Evolutionary conservation across 352 stramenopile species (phyloP).

Genomic region (Saprolegnia diclina): DNA sequence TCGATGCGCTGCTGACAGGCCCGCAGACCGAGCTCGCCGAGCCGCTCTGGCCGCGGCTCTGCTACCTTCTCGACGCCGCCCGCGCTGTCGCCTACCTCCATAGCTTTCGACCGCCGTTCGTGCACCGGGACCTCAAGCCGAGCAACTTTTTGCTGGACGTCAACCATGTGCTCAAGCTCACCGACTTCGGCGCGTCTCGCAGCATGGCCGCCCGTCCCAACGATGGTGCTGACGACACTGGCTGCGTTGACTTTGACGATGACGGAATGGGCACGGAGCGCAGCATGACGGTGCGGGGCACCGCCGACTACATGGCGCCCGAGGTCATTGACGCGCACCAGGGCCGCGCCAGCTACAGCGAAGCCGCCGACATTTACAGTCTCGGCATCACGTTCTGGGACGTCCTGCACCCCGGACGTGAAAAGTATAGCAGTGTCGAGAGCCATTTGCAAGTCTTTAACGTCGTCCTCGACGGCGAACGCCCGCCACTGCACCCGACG

Average conservation of each 20-base stretch:
- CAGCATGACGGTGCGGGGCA: constrained; percentile 68
- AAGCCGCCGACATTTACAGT: constrained; percentile 66
- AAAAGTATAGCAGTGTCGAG: constrained; percentile 53
- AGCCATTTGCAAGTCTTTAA: constrained; percentile 71
- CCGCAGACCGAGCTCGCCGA: not conserved
- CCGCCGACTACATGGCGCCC: constrained; percentile 77
- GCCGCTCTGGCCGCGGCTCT: constrained; percentile 51
- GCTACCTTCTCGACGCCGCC: constrained; percentile 57
- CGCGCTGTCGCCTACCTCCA: constrained; percentile 61
- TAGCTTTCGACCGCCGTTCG: constrained; percentile 59
- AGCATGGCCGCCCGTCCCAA: constrained; percentile 29
- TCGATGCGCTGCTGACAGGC: constrained; percentile 33
- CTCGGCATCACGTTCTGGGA: constrained; percentile 78
- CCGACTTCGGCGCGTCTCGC: constrained; percentile 61
- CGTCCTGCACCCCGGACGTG: constrained; percentile 50
- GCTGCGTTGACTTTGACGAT: too few species aligned
- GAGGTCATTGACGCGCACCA: constrained; percentile 69
- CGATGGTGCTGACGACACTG: too few species aligned
- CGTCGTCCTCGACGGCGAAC: constrained; percentile 48
- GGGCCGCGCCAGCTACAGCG: constrained; percentile 55
- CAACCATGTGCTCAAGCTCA: constrained; percentile 59
- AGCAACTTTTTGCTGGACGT: constrained; percentile 72
- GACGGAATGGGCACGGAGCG: constrained; percentile 17
- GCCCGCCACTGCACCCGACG: constrained; percentile 37
- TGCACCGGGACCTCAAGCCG: constrained; percentile 69